phyloP scores from a whole-genome alignment of 73 alveolate species.

The Uronychia setigera region DNA sequence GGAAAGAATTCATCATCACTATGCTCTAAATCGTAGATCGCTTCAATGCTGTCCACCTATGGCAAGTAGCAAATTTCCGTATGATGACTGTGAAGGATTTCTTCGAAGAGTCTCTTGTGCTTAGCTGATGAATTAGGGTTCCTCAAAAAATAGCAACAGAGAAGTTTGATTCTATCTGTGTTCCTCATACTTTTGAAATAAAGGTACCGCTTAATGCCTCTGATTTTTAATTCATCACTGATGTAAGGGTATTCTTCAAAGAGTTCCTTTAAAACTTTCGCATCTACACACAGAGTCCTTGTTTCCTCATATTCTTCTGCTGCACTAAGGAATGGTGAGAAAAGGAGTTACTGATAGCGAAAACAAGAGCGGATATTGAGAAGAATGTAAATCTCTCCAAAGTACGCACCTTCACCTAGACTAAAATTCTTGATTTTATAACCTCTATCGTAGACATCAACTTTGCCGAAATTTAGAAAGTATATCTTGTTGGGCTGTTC shows the following conservation, averaged over 20 bases:
- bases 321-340: background rate
- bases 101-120: background rate
- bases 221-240: background rate
- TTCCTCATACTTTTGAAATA: background rate
- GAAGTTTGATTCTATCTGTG: background rate
- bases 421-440: background rate
- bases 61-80: background rate
- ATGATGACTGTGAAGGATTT: background rate
- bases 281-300: background rate
- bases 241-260: background rate
- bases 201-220: constrained; percentile 3
- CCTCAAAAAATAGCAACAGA: background rate
- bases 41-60: background rate
- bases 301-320: background rate
- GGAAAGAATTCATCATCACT: background rate
- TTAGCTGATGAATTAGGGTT: background rate
- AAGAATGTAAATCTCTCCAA: background rate
- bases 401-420: background rate
- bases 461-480: background rate
- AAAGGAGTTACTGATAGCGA: background rate
- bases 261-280: background rate
- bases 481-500: background rate
- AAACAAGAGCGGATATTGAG: background rate
- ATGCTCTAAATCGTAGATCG: background rate
- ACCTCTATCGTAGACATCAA: background rate